Evolutionary conservation across 2,329 filamentous ascomycete species (phyloP).

Genomic region (Fusarium sp.): DNA sequence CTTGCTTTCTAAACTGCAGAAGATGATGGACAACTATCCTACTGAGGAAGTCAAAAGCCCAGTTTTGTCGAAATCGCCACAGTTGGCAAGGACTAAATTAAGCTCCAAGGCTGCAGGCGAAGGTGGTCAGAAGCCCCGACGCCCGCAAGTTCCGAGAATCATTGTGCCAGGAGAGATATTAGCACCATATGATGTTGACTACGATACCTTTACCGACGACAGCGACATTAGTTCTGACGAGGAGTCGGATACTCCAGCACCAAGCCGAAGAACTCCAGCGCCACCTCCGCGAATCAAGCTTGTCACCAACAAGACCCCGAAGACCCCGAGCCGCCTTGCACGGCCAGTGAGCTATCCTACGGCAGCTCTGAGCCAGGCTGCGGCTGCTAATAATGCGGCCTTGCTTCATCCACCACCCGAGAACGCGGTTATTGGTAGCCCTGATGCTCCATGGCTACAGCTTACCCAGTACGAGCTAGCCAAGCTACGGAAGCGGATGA

Average conservation of each 20-base stretch:
- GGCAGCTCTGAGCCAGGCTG: slow-evolving; percentile 50
- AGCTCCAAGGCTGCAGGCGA: slow-evolving; percentile 54
- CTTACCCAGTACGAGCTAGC: slow-evolving; percentile 71
- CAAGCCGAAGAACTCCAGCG: slow-evolving; percentile 49
- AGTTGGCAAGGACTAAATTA: slow-evolving; percentile 59
- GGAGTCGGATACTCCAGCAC: slow-evolving; percentile 54
- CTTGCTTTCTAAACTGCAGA: slow-evolving; percentile 65
- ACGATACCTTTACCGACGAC: slow-evolving; percentile 63
- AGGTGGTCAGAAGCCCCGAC: slow-evolving; percentile 56
- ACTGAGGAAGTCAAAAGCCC: slow-evolving; percentile 62
- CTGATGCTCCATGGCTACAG: slow-evolving; percentile 70
- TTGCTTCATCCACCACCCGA: slow-evolving; percentile 65
- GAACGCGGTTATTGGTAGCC: slow-evolving; percentile 64
- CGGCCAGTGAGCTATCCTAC: slow-evolving; percentile 49
- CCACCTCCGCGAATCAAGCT: slow-evolving; percentile 59
- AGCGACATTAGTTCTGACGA: slow-evolving; percentile 62
- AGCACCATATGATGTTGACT: slow-evolving; percentile 70
- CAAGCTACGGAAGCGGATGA: slow-evolving; percentile 81
- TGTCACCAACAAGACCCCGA: slow-evolving; percentile 53
- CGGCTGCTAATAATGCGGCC: slow-evolving; percentile 52
- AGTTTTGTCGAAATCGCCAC: slow-evolving; percentile 61
- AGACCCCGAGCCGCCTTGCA: slow-evolving; percentile 54
- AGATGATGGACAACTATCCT: slow-evolving; percentile 68
- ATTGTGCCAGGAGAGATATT: slow-evolving; percentile 72
- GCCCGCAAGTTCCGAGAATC: slow-evolving; percentile 62